phyloP scores from a whole-genome alignment of 2,329 filamentous ascomycete species.

The Diaporthe eres region DNA sequence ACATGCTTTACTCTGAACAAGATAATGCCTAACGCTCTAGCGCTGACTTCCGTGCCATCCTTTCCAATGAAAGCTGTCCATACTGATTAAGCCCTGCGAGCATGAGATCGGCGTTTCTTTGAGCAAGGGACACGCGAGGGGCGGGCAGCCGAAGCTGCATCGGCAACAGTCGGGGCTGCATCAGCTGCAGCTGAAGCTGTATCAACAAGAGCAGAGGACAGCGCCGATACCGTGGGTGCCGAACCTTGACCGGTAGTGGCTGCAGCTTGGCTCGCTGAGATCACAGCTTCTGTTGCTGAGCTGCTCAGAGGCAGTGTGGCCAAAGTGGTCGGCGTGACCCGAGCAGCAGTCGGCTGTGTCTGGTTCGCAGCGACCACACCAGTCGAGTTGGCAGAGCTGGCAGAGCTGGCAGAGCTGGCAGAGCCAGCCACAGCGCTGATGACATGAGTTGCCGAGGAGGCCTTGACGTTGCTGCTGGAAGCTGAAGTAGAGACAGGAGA shows the following conservation, averaged over 20 bases:
- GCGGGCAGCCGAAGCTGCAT: background rate
- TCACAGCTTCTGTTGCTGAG: background rate
- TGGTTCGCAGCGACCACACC: background rate
- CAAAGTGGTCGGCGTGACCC: background rate
- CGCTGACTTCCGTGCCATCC: background rate
- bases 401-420: background rate
- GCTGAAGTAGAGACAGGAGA: background rate
- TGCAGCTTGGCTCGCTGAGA: background rate
- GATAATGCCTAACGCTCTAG: background rate
- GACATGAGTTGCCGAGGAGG: background rate
- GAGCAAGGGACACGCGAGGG: conserved; percentile 13
- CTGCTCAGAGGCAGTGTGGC: background rate
- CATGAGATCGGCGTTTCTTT: conserved; percentile 11
- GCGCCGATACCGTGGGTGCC: background rate
- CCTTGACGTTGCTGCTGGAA: background rate
- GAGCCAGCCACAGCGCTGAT: background rate
- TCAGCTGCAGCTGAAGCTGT: background rate
- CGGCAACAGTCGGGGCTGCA: background rate
- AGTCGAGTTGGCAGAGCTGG: background rate
- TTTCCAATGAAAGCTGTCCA: background rate
- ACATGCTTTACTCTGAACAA: background rate
- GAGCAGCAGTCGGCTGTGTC: background rate
- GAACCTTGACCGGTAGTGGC: background rate
- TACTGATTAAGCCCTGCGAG: background rate
- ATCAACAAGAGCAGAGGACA: background rate